Evolutionary conservation across 2,329 filamentous ascomycete species (phyloP).

Genomic region (Pseudogymnoascus sp.): DNA sequence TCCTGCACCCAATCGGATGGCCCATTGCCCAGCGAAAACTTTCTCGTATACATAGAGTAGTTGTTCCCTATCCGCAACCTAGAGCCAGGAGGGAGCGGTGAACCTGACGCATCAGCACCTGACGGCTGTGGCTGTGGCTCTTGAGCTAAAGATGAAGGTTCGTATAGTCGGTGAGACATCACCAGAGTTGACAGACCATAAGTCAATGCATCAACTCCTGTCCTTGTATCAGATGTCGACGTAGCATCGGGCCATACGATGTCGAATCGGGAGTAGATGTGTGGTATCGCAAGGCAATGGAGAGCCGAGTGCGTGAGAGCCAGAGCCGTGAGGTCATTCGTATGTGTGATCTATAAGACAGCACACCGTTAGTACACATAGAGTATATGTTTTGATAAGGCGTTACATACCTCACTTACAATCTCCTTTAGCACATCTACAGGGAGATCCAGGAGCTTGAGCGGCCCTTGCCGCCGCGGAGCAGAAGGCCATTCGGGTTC

Average conservation of each 20-base stretch:
- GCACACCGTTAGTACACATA: neutral
- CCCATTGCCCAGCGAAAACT: constrained; percentile 81
- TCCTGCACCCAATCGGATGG: constrained; percentile 72
- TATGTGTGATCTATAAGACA: constrained; percentile 60
- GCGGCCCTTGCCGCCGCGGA: constrained; percentile 49
- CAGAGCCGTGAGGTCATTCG: constrained; percentile 73
- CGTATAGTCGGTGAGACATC: constrained; percentile 37
- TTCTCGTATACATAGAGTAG: constrained; percentile 72
- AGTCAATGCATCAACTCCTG: constrained; percentile 74
- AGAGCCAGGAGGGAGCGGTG: constrained; percentile 21
- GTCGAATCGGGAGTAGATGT: constrained; percentile 79
- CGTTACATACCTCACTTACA: constrained; percentile 60
- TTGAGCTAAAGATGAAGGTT: neutral
- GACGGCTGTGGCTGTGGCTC: neutral
- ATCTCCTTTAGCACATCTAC: constrained; percentile 74
- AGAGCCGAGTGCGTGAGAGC: constrained; percentile 73
- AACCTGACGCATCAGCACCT: constrained; percentile 18
- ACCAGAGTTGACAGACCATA: constrained; percentile 76
- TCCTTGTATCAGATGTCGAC: constrained; percentile 56
- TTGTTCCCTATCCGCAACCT: constrained; percentile 57
- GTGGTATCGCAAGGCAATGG: constrained; percentile 67
- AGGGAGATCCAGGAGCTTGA: constrained; percentile 67
- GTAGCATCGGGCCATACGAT: constrained; percentile 79
- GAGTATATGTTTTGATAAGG: neutral
- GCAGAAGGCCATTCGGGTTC: constrained; percentile 62